Conservation (phyloP, 352 stramenopile species). For the Phytophthora idaei region DNA sequence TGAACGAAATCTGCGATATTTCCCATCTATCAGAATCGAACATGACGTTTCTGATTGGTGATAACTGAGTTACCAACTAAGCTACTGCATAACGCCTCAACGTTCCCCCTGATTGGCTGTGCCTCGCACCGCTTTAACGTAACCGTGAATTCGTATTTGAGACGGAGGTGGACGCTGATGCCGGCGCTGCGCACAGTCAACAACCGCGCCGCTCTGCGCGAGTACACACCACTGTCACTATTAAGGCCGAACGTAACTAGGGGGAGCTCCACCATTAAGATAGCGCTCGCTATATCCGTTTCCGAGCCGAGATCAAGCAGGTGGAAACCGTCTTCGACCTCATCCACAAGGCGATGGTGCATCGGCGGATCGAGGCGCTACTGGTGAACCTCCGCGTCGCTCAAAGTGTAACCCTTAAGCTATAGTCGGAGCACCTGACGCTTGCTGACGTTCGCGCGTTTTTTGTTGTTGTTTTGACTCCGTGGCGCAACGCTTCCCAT, state of each 20-base stretch:
- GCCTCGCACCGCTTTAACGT: too few relatives aligned
- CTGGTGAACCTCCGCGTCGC: neutral
- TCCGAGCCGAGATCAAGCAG: neutral
- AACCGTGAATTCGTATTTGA: too few relatives aligned
- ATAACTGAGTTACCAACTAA: neutral
- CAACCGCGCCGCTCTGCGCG: neutral
- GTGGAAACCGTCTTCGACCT: neutral
- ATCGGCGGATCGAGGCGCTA: neutral
- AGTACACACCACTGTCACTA: neutral
- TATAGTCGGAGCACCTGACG: neutral
- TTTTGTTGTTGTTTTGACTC: neutral
- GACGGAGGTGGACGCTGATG: neutral
- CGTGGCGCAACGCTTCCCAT: neutral
- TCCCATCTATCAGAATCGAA: neutral
- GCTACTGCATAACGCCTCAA: too few relatives aligned
- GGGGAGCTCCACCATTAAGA: neutral
- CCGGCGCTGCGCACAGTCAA: neutral
- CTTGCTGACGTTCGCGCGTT: neutral
- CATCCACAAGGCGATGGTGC: neutral
- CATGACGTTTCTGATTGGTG: neutral
- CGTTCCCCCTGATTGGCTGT: too few relatives aligned
- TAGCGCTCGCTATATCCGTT: neutral
- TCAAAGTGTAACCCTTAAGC: neutral
- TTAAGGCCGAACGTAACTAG: neutral
- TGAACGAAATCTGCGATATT: neutral